A percentile compares a stretch with the other conserved stretches of the same genome.
Evolutionary conservation across 2,329 filamentous ascomycete genomes (phyloP).

Genomic region (Fusarium sp.): DNA sequence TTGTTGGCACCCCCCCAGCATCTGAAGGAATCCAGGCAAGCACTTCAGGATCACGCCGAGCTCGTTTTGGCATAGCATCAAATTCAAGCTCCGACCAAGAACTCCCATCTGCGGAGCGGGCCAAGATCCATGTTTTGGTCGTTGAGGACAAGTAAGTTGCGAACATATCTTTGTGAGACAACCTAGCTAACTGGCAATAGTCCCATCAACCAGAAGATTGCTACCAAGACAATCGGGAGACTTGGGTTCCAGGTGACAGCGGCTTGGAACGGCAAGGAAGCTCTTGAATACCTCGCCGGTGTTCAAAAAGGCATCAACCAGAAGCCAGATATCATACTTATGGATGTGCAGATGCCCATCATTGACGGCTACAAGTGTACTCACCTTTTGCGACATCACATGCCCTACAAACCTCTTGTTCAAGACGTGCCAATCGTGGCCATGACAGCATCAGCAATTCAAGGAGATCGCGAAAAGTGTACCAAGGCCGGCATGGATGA

Average conservation of each 20-base stretch:
- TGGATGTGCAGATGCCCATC: conserved; percentile 82
- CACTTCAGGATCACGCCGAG: conserved; percentile 46
- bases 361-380: conserved; percentile 84
- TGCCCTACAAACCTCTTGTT: conserved; percentile 70
- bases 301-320: conserved; percentile 62
- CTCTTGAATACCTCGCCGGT: conserved; percentile 75
- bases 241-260: conserved; percentile 78
- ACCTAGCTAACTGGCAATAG: conserved; percentile 49
- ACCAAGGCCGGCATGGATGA: conserved; percentile 81
- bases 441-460: conserved; percentile 84
- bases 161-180: not conserved
- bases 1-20: conserved; percentile 55
- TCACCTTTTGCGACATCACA: conserved; percentile 75
- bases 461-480: conserved; percentile 81
- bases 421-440: conserved; percentile 78
- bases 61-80: conserved; percentile 50
- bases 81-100: conserved; percentile 58
- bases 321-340: conserved; percentile 79
- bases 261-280: conserved; percentile 83
- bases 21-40: conserved; percentile 44
- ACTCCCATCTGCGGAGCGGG: conserved; percentile 67
- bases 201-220: conserved; percentile 80
- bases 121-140: conserved; percentile 75
- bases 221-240: conserved; percentile 78
- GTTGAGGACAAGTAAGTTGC: conserved; percentile 81